Percentiles rank a stretch among this genome's conserved stretches.
These are phyloP conservation scores for Scheffersomyces amazonensis DNA, from an alignment of 805 yeast genomes.

Conservation along the genomic window DNA sequence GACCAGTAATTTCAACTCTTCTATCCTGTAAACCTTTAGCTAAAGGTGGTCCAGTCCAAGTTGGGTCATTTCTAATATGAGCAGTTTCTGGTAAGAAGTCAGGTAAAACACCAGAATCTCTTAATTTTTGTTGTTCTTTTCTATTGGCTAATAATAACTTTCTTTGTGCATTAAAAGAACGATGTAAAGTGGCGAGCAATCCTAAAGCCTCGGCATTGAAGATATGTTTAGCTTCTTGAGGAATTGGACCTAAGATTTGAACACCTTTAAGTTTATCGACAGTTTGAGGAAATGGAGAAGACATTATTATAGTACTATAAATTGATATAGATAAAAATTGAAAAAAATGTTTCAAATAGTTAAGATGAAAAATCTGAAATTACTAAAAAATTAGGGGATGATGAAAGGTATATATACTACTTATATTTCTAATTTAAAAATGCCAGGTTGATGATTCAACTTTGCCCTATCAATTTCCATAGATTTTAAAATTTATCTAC, in stretches of 20 bases:
- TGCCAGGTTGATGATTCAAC: too few relatives aligned
- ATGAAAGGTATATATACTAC: too few relatives aligned
- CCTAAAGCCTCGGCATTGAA: slow-evolving; percentile 62
- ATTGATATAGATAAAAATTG: too few relatives aligned
- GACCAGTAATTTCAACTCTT: slow-evolving; percentile 82
- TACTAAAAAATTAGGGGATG: too few relatives aligned
- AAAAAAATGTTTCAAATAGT: too few relatives aligned
- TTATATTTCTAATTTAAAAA: too few relatives aligned
- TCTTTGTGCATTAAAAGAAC: slow-evolving; percentile 66
- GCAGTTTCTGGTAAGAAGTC: slow-evolving; percentile 69
- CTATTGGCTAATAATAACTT: slow-evolving; percentile 59
- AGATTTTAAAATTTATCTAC: not conserved
- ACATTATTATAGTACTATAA: too few relatives aligned
- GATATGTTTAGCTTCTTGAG: slow-evolving; percentile 49
- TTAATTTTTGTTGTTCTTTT: slow-evolving; percentile 53
- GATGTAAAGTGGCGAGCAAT: slow-evolving; percentile 69
- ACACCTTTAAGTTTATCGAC: slow-evolving; percentile 49
- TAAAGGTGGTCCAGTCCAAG: slow-evolving; percentile 72
- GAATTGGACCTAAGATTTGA: slow-evolving; percentile 50
- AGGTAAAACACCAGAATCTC: slow-evolving; percentile 62
- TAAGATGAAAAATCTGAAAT: too few relatives aligned
- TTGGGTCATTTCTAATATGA: slow-evolving; percentile 64
- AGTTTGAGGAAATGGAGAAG: slow-evolving; percentile 45
- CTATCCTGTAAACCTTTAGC: slow-evolving; percentile 74
- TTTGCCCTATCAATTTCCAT: too few relatives aligned